phyloP scores from a whole-genome alignment of 495 filamentous ascomycete species.

The Physcia stellaris region DNA sequence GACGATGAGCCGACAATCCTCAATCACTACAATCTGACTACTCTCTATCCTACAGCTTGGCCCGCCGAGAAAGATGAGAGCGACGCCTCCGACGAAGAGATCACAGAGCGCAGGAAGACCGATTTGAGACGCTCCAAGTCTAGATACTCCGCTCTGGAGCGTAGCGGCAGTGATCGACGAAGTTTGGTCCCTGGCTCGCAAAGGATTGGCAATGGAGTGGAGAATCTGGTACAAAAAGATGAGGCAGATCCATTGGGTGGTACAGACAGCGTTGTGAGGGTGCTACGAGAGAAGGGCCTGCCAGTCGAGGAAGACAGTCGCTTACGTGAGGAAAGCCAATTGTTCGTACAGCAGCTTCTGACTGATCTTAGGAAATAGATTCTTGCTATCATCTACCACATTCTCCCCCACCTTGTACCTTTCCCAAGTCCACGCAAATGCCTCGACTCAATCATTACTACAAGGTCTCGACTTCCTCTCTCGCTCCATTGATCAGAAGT shows the following conservation, averaged over 20 bases:
- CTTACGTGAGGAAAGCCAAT: constrained; percentile 42
- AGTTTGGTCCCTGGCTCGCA: constrained; percentile 55
- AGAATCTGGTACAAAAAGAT: constrained; percentile 71
- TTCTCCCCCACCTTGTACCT: constrained; percentile 89
- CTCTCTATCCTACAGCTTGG: constrained; percentile 72
- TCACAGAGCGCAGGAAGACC: constrained; percentile 28
- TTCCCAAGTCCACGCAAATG: constrained; percentile 75
- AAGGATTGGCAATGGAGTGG: constrained; percentile 49
- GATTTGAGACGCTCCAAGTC: constrained; percentile 51
- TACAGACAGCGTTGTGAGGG: constrained; percentile 68
- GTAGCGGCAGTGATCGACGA: constrained; percentile 49
- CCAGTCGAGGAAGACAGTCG: constrained; percentile 74
- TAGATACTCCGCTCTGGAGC: constrained; percentile 71
- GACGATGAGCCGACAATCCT: constrained; percentile 55
- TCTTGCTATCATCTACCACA: constrained; percentile 85
- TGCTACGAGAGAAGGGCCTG: constrained; percentile 60
- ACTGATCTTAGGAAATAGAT: constrained; percentile 56
- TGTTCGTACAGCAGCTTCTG: neutral
- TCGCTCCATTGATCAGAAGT: constrained; percentile 90
- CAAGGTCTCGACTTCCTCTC: constrained; percentile 71
- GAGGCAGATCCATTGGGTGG: constrained; percentile 82
- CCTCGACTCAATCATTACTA: constrained; percentile 64
- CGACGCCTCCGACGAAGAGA: constrained; percentile 55
- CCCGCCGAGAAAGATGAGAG: constrained; percentile 64
- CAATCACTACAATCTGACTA: constrained; percentile 78